A percentile compares a stretch with the other conserved stretches of the same genome.
phyloP scores from a whole-genome alignment of 129 eudicot species.

The Escallonia herrerae region DNA sequence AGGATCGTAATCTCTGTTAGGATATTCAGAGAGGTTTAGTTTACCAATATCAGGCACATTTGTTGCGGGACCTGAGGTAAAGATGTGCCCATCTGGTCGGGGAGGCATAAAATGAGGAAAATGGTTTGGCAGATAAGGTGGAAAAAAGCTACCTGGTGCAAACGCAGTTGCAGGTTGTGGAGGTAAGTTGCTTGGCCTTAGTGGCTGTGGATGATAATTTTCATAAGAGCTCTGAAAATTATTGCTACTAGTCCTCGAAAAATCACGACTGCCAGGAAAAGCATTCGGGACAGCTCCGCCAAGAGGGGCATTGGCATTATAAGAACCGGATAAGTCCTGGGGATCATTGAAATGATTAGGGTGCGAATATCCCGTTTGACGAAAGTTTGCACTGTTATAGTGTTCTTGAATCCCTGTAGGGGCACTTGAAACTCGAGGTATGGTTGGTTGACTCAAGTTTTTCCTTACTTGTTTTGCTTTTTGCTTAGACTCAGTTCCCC shows the following conservation, averaged over 20 bases:
- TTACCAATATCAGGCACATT: slow-evolving; percentile 48
- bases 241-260: slow-evolving; percentile 28
- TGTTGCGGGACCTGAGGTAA: slow-evolving; percentile 27
- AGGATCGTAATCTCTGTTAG: slow-evolving; percentile 34
- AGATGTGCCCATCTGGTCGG: slow-evolving; percentile 40
- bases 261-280: slow-evolving; percentile 31
- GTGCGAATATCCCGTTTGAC: slow-evolving; percentile 36
- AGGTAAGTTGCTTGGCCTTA: slow-evolving; percentile 32
- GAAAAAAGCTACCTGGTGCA: slow-evolving; percentile 39
- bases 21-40: slow-evolving; percentile 45
- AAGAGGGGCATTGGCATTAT: slow-evolving; percentile 28
- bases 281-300: slow-evolving; percentile 35
- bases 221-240: slow-evolving; percentile 32
- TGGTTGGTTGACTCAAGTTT: slow-evolving; percentile 50
- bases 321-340: slow-evolving; percentile 34
- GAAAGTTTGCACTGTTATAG: slow-evolving; percentile 35
- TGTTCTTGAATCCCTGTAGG: slow-evolving; percentile 38
- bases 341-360: slow-evolving; percentile 41
- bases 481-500: slow-evolving; percentile 44
- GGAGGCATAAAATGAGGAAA: slow-evolving; percentile 40
- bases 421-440: slow-evolving; percentile 36
- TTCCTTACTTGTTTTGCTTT: slow-evolving; percentile 52
- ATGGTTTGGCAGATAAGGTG: slow-evolving; percentile 35
- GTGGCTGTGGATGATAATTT: slow-evolving; percentile 38
- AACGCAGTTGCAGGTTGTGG: slow-evolving; percentile 36